Evolutionary conservation across 2,329 filamentous ascomycete genomes (phyloP), one percentile per base, ranked within the genome.

Genomic region (Zalaria sp.): DNA sequence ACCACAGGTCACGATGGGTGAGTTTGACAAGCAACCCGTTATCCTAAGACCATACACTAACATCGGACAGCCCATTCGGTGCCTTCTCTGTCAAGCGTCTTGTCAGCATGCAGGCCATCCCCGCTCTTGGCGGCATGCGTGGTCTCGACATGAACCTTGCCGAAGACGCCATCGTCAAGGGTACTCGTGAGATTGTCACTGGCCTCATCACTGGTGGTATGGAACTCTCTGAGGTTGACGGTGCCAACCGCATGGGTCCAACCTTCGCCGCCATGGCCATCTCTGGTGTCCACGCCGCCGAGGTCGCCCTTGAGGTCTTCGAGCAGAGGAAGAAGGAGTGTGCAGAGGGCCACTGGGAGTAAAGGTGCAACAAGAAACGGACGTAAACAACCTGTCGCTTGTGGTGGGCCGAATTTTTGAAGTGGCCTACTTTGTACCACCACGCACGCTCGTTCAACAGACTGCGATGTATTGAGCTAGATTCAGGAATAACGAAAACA

Each of bases 201-300:
- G 87, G 88, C 27, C 68, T 95, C 49, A 86, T 94, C 54, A 82
- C 93, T n/a, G 88, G 87, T 41, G 88, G 87, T 34, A 95, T 95
- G 87, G 87, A 94, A 63, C 69, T 94, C 51, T 84, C 79, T 45
- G 87, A 94, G 64, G 79, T 93, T 28, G 87, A 94, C 55, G 87
- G 48, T 9, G 84, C 85, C 47, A 93, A 93, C 67, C 77, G 87
- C 41, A 94, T 94, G 87, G 88, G 80, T 2, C 83, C 83, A 34
- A 89, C 84, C 1, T 91, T 91, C 59, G 85, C 85, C 43, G 87
- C 87, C 40, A 94, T 94, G 87, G 84, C 75, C 18, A 71, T 93
- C 34, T 81, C 75, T 43, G 87, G 87, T 51, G 82, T 93, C 56
- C 93, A 93, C 73, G 87, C 87, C 54, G 87, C 87, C 6, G 86